phyloP scores from a whole-genome alignment of 106 monocot species.

The Platanthera zijinensis region DNA sequence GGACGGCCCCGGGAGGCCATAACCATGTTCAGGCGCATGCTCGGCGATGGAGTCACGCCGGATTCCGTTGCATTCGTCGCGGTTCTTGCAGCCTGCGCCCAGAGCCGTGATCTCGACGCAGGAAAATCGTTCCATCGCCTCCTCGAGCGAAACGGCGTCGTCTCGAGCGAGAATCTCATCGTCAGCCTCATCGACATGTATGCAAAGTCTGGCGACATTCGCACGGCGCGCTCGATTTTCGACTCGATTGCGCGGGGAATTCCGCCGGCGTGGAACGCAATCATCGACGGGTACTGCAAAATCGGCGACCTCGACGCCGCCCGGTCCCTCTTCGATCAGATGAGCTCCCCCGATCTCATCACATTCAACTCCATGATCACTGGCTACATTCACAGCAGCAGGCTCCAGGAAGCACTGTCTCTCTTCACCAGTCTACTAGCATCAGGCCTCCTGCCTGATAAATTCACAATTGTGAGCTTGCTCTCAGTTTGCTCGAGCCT shows the following conservation, averaged over 20 bases:
- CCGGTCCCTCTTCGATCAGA: constrained; percentile 43
- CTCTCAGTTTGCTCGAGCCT: constrained; percentile 60
- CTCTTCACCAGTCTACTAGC: constrained; percentile 32
- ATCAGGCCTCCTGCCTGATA: constrained; percentile 41
- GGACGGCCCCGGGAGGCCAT: constrained; percentile 29
- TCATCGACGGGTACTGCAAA: constrained; percentile 80
- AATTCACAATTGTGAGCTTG: constrained; percentile 50
- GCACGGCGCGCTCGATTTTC: constrained; percentile 33
- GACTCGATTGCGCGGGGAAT: constrained; percentile 22
- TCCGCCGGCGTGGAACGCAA: constrained; percentile 53
- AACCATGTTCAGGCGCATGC: constrained; percentile 41
- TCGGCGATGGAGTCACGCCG: constrained; percentile 25
- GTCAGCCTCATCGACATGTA: constrained; percentile 69
- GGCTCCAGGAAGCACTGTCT: constrained; percentile 46
- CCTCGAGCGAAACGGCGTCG: constrained; percentile 11
- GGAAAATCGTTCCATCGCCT: constrained; percentile 39
- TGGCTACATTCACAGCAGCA: constrained; percentile 46
- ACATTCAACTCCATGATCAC: constrained; percentile 74
- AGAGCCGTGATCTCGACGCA: constrained; percentile 37
- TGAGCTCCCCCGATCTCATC: constrained; percentile 39
- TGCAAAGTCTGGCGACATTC: constrained; percentile 52
- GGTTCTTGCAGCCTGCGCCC: constrained; percentile 43
- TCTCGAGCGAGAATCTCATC: constrained; percentile 30
- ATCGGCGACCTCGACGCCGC: constrained; percentile 43
- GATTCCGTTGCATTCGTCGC: constrained; percentile 44